phyloP scores from a whole-genome alignment of 495 filamentous ascomycete genomes.

The Talaromyces nanjingensis region DNA sequence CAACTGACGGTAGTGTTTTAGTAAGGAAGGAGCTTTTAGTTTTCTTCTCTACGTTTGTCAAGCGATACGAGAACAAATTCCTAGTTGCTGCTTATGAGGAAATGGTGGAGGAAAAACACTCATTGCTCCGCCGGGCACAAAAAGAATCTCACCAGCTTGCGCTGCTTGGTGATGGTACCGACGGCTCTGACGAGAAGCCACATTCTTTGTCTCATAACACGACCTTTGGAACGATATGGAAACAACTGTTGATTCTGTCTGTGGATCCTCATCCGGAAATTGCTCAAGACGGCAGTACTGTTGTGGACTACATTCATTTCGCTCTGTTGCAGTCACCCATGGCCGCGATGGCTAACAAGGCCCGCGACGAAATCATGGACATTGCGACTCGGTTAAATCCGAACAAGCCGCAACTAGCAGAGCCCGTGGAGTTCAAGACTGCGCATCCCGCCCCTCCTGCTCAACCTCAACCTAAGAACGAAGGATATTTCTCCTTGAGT shows the following conservation, averaged over 20 bases:
- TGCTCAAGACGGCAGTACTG: slow-evolving; percentile 68
- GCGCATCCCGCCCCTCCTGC: slow-evolving; percentile 44
- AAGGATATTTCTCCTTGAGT: slow-evolving; percentile 59
- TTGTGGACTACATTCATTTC: slow-evolving; percentile 79
- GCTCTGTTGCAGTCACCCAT: slow-evolving; percentile 71
- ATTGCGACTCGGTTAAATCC: slow-evolving; percentile 44
- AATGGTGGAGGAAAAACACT: slow-evolving; percentile 74
- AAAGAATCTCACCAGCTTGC: slow-evolving; percentile 18
- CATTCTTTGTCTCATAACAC: slow-evolving; percentile 67
- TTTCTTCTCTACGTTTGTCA: slow-evolving; percentile 87
- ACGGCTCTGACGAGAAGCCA: slow-evolving; percentile 16
- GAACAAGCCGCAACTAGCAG: slow-evolving; percentile 35
- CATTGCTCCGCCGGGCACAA: slow-evolving; percentile 41
- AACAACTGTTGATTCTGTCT: slow-evolving; percentile 80
- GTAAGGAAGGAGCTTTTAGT: slow-evolving; percentile 89
- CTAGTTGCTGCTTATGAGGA: slow-evolving; percentile 89
- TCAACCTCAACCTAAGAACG: slow-evolving; percentile 41
- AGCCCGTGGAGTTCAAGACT: slow-evolving; percentile 32
- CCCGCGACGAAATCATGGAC: slow-evolving; percentile 72
- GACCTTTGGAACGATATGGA: slow-evolving; percentile 88
- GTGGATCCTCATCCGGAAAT: slow-evolving; percentile 95
- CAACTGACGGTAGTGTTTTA: slow-evolving; percentile 83
- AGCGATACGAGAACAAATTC: slow-evolving; percentile 88
- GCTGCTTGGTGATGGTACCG: slow-evolving; percentile 10
- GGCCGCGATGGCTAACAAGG: slow-evolving; percentile 54